Conservation (phyloP, 495 filamentous ascomycete species). For the Neurospora sp. region DNA sequence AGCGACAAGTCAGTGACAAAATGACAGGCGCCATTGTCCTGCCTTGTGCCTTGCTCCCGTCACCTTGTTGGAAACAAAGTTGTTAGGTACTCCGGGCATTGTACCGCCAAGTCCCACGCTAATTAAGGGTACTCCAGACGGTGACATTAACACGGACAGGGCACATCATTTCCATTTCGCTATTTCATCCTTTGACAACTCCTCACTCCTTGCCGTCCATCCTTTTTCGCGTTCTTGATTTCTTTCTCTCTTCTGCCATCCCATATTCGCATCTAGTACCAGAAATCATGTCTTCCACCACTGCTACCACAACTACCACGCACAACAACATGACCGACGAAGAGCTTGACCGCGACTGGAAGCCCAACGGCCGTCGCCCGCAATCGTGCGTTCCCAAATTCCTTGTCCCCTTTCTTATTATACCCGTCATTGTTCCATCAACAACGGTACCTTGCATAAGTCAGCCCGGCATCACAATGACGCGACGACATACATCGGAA, state of each 20-base stretch:
- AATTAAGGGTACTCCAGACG: not conserved
- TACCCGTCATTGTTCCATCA: not conserved
- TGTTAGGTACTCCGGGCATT: not conserved
- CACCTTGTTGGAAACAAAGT: not conserved
- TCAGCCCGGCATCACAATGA: not conserved
- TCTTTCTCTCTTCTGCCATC: slow-evolving; percentile 28
- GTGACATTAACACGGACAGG: not conserved
- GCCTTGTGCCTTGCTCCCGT: not conserved
- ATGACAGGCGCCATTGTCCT: not conserved
- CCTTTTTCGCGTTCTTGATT: slow-evolving; percentile 9
- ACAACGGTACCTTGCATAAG: not conserved
- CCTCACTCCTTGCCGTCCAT: not conserved
- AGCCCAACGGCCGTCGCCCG: slow-evolving; percentile 61
- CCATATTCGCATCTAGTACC: not conserved
- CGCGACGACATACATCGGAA: not conserved
- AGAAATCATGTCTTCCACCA: not conserved
- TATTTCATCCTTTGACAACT: slow-evolving; percentile 3
- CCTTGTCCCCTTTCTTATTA: not conserved
- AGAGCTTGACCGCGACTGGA: slow-evolving; percentile 63
- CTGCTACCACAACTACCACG: slow-evolving; percentile 2
- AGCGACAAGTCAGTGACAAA: not conserved
- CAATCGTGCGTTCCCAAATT: slow-evolving; percentile 58
- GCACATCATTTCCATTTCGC: not conserved
- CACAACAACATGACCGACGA: slow-evolving; percentile 43
- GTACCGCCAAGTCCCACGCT: not conserved